These are phyloP conservation scores for Epichloe sylvatica DNA, from an alignment of 2,329 filamentous ascomycete genomes.

Conservation along the genomic window DNA sequence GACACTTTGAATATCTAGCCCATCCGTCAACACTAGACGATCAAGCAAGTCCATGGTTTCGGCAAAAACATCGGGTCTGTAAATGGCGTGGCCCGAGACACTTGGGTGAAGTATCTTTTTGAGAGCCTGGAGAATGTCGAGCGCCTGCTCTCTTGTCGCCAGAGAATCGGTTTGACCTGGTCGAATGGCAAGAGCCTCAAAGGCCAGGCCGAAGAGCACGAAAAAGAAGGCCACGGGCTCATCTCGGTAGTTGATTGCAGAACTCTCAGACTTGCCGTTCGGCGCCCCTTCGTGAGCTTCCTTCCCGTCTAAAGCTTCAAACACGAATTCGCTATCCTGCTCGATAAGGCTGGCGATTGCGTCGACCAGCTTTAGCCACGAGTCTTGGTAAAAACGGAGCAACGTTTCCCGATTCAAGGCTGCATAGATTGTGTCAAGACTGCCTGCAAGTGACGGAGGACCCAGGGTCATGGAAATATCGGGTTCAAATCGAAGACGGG, in stretches of 20 bases:
- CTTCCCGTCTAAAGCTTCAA: slow-evolving; percentile 88
- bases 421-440: slow-evolving; percentile 86
- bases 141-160: slow-evolving; percentile 60
- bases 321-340: slow-evolving; percentile 94
- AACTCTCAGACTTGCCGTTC: slow-evolving; percentile 44
- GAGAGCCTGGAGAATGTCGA: slow-evolving; percentile 79
- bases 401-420: slow-evolving; percentile 89
- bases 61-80: slow-evolving; percentile 87
- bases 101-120: slow-evolving; percentile 92
- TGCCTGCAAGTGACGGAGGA: slow-evolving; percentile 66
- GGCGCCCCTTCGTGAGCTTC: slow-evolving; percentile 34
- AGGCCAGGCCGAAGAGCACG: slow-evolving; percentile 88
- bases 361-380: slow-evolving; percentile 92
- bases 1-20: slow-evolving; percentile 72
- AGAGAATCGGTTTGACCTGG: slow-evolving; percentile 38
- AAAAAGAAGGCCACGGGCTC: slow-evolving; percentile 99
- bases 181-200: slow-evolving; percentile 82
- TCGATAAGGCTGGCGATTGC: slow-evolving; percentile 95
- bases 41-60: slow-evolving; percentile 96
- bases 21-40: slow-evolving; percentile 81
- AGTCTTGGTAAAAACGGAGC: slow-evolving; percentile 89
- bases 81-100: slow-evolving; percentile 91
- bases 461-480: slow-evolving; percentile 88
- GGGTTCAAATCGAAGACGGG: slow-evolving; percentile 83
- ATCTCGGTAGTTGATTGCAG: slow-evolving; percentile 92